A percentile compares a stretch with the other conserved stretches of the same genome.
Evolutionary conservation across 192 early-diverging fungal genomes (phyloP).

Genomic region (Chytriomyces sp.): DNA sequence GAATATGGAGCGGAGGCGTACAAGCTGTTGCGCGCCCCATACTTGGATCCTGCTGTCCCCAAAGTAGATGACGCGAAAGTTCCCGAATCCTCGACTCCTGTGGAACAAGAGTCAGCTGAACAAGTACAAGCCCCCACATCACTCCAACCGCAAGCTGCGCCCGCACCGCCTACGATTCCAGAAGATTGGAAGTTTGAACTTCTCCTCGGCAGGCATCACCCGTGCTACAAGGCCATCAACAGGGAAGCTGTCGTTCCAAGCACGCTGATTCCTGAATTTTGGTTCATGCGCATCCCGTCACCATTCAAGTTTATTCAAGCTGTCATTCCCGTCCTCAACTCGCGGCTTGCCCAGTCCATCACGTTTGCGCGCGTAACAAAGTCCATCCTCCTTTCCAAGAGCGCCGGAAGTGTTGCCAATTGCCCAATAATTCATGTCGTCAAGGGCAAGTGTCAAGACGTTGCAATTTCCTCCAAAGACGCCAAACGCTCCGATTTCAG

Average conservation of each 20-base stretch:
- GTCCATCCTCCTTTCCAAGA: background rate
- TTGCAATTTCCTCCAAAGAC: background rate
- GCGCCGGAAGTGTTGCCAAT: background rate
- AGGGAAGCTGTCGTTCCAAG: background rate
- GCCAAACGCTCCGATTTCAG: background rate
- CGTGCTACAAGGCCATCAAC: background rate
- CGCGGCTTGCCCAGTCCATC: constrained; percentile 2
- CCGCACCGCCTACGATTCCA: background rate
- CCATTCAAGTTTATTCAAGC: background rate
- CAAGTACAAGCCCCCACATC: background rate
- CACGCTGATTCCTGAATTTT: background rate
- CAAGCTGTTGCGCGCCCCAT: background rate
- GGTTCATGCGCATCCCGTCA: constrained; percentile 27
- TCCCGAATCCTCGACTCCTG: background rate
- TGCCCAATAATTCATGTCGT: background rate
- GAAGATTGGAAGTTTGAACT: constrained; percentile 5
- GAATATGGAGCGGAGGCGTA: background rate
- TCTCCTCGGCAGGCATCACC: background rate
- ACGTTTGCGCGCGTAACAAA: background rate
- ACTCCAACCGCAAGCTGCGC: background rate
- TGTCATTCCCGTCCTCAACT: constrained; percentile 29
- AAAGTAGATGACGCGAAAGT: background rate
- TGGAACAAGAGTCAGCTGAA: background rate
- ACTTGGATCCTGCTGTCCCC: background rate
- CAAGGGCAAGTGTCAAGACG: background rate